A percentile compares a stretch with the other conserved stretches of the same genome.
Conservation (phyloP, 768 basidiomycete genomes). For the Dictyophora rubrovolvata region DNA sequence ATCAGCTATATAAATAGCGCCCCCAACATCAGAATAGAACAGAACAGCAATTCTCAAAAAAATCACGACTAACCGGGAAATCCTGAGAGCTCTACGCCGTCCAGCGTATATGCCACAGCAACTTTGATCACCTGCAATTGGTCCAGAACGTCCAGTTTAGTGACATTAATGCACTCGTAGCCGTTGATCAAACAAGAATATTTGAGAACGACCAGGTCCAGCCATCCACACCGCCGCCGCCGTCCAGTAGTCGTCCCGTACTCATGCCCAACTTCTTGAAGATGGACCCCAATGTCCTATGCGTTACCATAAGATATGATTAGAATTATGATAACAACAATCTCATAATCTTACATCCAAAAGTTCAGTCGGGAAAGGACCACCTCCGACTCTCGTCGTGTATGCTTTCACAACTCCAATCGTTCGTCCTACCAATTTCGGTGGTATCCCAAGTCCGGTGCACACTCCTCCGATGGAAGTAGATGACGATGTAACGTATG, state of each 20-base stretch:
- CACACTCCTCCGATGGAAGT: conserved; percentile 93
- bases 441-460: conserved; percentile 95
- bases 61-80: conserved; percentile 60
- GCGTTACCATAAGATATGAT: conserved; percentile 3
- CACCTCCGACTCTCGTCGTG: conserved; percentile 96
- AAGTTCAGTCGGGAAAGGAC: conserved; percentile 96
- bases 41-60: not conserved
- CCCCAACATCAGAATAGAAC: not conserved
- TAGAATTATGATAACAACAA: not conserved
- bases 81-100: conserved; percentile 67
- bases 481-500: conserved; percentile 91
- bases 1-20: conserved; percentile 51
- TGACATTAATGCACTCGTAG: conserved; percentile 87
- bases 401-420: conserved; percentile 98
- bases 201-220: conserved; percentile 90
- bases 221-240: conserved; percentile 90
- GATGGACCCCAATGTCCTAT: conserved; percentile 70
- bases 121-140: conserved; percentile 79
- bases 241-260: conserved; percentile 91
- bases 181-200: conserved; percentile 93
- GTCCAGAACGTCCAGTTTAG: conserved; percentile 92
- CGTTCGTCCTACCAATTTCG: conserved; percentile 72
- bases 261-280: conserved; percentile 91
- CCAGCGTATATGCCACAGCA: conserved; percentile 66
- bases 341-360: conserved; percentile 51